These are phyloP conservation scores for Yueomyces sinensis DNA, from an alignment of 805 yeast species.

Conservation along the genomic window DNA sequence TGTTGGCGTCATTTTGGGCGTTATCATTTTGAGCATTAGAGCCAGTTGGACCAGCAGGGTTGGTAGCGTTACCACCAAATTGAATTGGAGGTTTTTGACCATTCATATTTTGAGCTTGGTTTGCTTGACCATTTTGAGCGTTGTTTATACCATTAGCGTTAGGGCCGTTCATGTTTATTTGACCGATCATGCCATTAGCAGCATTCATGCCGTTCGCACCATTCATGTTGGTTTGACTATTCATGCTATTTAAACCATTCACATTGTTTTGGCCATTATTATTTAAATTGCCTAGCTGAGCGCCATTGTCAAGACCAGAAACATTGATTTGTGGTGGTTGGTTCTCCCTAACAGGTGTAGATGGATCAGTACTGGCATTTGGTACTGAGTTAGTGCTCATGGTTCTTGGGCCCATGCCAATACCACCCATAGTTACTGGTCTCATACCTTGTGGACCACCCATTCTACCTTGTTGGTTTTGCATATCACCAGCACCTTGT, in stretches of 20 bases:
- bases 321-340: too few relatives aligned
- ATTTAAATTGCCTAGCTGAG: too few relatives aligned
- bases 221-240: background rate
- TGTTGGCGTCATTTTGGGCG: background rate
- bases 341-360: background rate
- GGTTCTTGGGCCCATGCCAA: background rate
- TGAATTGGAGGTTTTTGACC: background rate
- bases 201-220: background rate
- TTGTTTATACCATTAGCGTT: too few relatives aligned
- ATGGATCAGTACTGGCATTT: background rate
- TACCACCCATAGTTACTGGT: background rate
- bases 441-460: slow-evolving; percentile 4
- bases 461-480: slow-evolving; percentile 24
- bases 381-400: background rate
- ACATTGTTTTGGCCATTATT: background rate
- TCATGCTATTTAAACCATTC: background rate
- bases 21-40: background rate
- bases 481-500: too few relatives aligned
- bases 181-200: too few relatives aligned
- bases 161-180: too few relatives aligned
- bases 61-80: too few relatives aligned
- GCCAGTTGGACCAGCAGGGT: too few relatives aligned
- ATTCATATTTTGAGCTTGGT: too few relatives aligned
- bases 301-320: too few relatives aligned
- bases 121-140: too few relatives aligned